Base-by-base conservation (phyloP, 352 stramenopile genomes). In the Pythium brassicae region DNA sequence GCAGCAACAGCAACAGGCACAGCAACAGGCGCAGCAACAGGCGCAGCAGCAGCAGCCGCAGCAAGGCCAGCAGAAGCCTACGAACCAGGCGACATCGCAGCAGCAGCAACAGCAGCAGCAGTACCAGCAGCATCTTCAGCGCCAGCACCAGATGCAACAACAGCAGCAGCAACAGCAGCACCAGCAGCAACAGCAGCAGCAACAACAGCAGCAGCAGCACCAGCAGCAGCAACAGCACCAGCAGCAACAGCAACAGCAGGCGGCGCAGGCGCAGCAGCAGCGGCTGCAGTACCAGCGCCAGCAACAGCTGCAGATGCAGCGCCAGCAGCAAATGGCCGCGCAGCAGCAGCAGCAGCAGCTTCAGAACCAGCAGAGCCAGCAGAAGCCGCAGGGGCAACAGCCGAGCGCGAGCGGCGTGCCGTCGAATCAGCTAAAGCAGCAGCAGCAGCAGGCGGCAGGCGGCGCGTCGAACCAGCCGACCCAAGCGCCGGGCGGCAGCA, bases 151-250 rank as follows among this genome's bases (percentile, higher is more conserved):
- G 29, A 35, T 23, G 32, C 61, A 54, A 22, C 44, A 63, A 54
- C 39, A 15, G 66, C 83, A 42, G 39, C 51, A 85, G 20, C 74
- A 83, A 52, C 65, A 76, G 53, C 76, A 85, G 50, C 71, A 79
- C 23, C 65, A 65, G 22, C 63, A 74, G 25, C 74, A 85, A 37
- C 78, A 83, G 53, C 74, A 85, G 39, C 74, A 83, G 55, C 69
- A 83, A 53, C 70, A 78, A 17, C 77, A 86, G 34, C 74, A 86
- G 54, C 74, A 78, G 46, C 63, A 68, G 49, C 77, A 82, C 61
- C 71, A 78, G 53, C 63, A 64, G 39, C 63, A 76, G 47, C 67
- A 66, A 32, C 62, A 69, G 20, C 55, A 55, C 19, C 42, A 29
- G 22, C 34, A 81, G 17, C 74, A 79, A 49, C 64, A 73, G 44